These are phyloP conservation scores for Zasmidium angulare DNA, from an alignment of 2,329 filamentous ascomycete species.

Conservation along the genomic window DNA sequence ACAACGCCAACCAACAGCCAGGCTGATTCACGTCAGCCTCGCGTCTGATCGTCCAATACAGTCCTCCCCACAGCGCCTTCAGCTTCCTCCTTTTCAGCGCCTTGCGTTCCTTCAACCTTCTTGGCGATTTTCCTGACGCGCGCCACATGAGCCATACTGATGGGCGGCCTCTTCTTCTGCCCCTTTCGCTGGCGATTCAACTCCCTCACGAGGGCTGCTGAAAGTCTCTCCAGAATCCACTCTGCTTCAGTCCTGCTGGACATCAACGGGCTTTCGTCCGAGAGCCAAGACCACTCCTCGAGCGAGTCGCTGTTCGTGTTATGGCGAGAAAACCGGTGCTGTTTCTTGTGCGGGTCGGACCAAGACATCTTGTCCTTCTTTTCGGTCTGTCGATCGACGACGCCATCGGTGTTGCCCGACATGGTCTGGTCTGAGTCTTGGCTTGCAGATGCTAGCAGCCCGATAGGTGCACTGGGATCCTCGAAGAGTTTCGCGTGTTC, in stretches of 20 bases:
- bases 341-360: constrained; percentile 17
- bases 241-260: constrained; percentile 66
- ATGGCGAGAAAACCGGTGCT: constrained; percentile 12
- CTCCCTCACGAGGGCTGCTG: constrained; percentile 56
- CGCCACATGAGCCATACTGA: constrained; percentile 28
- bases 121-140: background rate
- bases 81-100: background rate
- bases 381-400: constrained; percentile 21
- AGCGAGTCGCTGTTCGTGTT: constrained; percentile 22
- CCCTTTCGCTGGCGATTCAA: constrained; percentile 38
- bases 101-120: background rate
- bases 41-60: background rate
- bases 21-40: background rate
- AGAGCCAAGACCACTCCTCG: constrained; percentile 70
- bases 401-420: constrained; percentile 19
- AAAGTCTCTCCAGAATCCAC: constrained; percentile 69
- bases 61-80: background rate
- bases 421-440: background rate
- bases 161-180: constrained; percentile 28
- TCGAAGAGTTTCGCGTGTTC: background rate
- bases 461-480: background rate
- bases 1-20: background rate
- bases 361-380: constrained; percentile 15
- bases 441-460: background rate
- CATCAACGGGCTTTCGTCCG: constrained; percentile 67